Base-by-base conservation (phyloP, 805 yeast species). In the Myxozyma kluyveri region DNA sequence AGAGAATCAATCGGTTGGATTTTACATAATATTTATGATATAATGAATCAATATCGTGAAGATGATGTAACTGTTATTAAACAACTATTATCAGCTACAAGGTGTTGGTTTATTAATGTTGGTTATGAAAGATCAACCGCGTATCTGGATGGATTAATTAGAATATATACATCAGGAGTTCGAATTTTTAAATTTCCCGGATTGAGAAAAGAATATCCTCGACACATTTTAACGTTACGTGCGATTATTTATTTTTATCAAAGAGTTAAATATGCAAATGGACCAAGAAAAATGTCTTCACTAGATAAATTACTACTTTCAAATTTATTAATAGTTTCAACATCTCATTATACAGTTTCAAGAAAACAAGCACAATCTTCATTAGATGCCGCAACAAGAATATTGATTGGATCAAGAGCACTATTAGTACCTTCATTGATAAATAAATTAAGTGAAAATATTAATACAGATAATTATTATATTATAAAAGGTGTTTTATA, bases 71-170 rank as follows among this genome's bases (percentile, higher is more conserved):
- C 79, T 10, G 65, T 85, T 4, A 77, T 83, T 64, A 80, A 80
- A 55, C 78, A 81, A 42, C 74, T 84, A 31, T 68, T 88, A 29
- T 79, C 80, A 62, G 82, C 84, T 2, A 65, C 84, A 40, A 81
- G 84, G 56, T 79, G 84, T 4, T 93, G 95, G 88, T 83, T 84
- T 60, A 74, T 84, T 23, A 93, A 88, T 63, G 84, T 84, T 23
- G 95, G 96, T 1, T 76, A 79, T 49, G 95, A 87, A 59, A 71
- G 84, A 10, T 67, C 83, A 0, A 75, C 82, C 45, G 82, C 76
- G 38, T 70, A 76, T 2, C 79, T 81, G 52, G 83, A 81, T 41
- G 78, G 71, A 27, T 66, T 82, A 3, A 70, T 72, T 33, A 72
- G 83, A 31, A 79, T 80, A 42, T 79, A 81, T 52, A 73, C 75